phyloP scores from a whole-genome alignment of 129 eudicot genomes.

The Escallonia herrerae region DNA sequence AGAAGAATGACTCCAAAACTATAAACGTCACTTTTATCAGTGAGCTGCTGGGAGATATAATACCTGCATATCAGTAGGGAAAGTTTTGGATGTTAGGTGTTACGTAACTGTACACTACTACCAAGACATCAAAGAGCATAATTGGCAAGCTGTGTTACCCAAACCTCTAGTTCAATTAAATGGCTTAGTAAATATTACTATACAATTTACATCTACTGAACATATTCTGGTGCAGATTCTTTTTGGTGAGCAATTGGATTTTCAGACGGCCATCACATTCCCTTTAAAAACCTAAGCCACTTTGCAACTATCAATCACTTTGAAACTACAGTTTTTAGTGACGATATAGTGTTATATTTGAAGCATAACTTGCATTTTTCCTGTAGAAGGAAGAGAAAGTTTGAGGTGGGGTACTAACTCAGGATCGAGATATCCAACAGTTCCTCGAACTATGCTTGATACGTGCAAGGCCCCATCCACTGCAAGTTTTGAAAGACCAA shows the following conservation, averaged over 20 bases:
- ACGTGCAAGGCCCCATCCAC: slow-evolving; percentile 96
- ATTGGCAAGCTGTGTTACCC: too few relatives aligned
- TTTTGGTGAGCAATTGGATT: too few relatives aligned
- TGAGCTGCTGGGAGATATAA: slow-evolving; percentile 90
- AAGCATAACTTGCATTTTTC: slow-evolving; percentile 2
- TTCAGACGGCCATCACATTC: too few relatives aligned
- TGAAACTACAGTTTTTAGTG: too few relatives aligned
- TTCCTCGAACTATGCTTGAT: slow-evolving; percentile 96
- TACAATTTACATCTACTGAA: too few relatives aligned
- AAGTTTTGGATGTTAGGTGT: slow-evolving; percentile 4
- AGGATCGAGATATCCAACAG: slow-evolving; percentile 96
- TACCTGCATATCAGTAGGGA: slow-evolving; percentile 44
- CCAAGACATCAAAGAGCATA: not conserved
- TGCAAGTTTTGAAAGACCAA: slow-evolving; percentile 97
- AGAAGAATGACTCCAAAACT: slow-evolving; percentile 96
- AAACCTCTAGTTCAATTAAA: not conserved
- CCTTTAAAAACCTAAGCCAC: too few relatives aligned
- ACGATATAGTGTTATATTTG: not conserved
- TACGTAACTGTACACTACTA: not conserved
- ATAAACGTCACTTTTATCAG: slow-evolving; percentile 91
- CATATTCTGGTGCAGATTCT: too few relatives aligned
- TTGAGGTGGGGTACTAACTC: slow-evolving; percentile 46
- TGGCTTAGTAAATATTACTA: too few relatives aligned
- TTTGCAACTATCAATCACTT: too few relatives aligned
- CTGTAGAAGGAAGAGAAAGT: too few relatives aligned